Base-by-base conservation (phyloP, 2,329 filamentous ascomycete genomes). In the Scortechinia acanthostroma region DNA sequence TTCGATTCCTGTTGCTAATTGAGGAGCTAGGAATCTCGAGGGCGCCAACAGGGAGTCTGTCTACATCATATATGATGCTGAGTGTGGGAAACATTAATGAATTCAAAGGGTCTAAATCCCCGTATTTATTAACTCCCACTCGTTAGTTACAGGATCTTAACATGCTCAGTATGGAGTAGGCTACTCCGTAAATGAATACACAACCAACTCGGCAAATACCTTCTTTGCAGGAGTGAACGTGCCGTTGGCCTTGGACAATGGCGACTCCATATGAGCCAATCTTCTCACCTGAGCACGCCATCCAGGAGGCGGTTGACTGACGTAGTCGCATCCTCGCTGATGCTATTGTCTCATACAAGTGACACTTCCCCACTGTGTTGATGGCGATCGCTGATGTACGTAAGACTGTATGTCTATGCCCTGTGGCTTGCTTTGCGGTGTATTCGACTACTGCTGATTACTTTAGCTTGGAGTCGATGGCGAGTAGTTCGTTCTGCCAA, bases 261-360 rank as follows among this genome's bases (percentile, higher is more conserved):
- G n/a, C n/a, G n/a, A 30, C 25, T n/a, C 25, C 25, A 30, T n/a
- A 30, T 30, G 25, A 30, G 25, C n/a, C 25, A 30, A 30, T 30
- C n/a, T 30, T 10, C 25, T n/a, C 25, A n/a, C n/a, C n/a, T 30
- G 25, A 30, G 25, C 25, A 30, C 25, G 25, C 25, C 25, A 30
- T 30, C n/a, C n/a, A n/a, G n/a, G n/a, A n/a, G n/a, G n/a, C n/a
- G n/a, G n/a, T 30, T 30, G 25, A 10, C 25, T 30, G 25, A 30
- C 25, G 25, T 30, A 30, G 10, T 30, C 25, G 10, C n/a, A 30
- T 30, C 25, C 25, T n/a, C n/a, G n/a, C n/a, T n/a, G n/a, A n/a
- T n/a, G n/a, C n/a, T n/a, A n/a, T n/a, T n/a, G n/a, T n/a, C n/a
- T n/a, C n/a, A n/a, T n/a, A n/a, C n/a, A n/a, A n/a, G n/a, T n/a